Conservation (phyloP, 1,139 yeast genomes). For the Yamadazyma triangularis region DNA sequence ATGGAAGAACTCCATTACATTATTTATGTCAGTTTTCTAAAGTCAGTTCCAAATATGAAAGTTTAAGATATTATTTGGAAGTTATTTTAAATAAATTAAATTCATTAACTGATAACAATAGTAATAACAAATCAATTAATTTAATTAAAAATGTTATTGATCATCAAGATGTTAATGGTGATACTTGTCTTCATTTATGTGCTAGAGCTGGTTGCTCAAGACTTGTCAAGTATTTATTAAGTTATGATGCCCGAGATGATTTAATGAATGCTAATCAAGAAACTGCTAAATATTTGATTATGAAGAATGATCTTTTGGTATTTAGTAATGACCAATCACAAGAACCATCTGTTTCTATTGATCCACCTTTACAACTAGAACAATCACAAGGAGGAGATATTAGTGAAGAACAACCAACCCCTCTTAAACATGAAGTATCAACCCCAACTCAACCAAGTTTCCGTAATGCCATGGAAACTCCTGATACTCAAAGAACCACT, state of each 20-base stretch:
- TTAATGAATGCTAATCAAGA: constrained; percentile 38
- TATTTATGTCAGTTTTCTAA: constrained; percentile 62
- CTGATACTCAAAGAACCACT: constrained; percentile 46
- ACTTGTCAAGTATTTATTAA: constrained; percentile 35
- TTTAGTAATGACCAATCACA: constrained; percentile 1
- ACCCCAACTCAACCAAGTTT: constrained; percentile 34
- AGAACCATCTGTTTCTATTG: constrained; percentile 9
- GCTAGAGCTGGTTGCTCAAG: constrained; percentile 38
- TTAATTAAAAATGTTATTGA: constrained; percentile 58
- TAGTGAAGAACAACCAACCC: constrained; percentile 1
- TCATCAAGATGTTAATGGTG: constrained; percentile 67
- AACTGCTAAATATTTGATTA: constrained; percentile 30
- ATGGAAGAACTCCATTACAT: constrained; percentile 71
- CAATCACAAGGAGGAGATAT: no score
- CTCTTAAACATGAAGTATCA: constrained; percentile 14
- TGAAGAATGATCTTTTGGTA: constrained; percentile 18
- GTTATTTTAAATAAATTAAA: constrained; percentile 36
- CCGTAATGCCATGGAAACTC: constrained; percentile 29
- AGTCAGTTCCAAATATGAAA: constrained; percentile 43
- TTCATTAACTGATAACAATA: constrained; percentile 25
- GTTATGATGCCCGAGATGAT: constrained; percentile 47
- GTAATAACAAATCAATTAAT: constrained; percentile 30
- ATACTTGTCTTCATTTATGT: constrained; percentile 66
- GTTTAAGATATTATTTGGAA: constrained; percentile 37
- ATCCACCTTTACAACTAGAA: constrained; percentile 1